phyloP scores from a whole-genome alignment of 345 rosid genomes.

The Acer negundo region DNA sequence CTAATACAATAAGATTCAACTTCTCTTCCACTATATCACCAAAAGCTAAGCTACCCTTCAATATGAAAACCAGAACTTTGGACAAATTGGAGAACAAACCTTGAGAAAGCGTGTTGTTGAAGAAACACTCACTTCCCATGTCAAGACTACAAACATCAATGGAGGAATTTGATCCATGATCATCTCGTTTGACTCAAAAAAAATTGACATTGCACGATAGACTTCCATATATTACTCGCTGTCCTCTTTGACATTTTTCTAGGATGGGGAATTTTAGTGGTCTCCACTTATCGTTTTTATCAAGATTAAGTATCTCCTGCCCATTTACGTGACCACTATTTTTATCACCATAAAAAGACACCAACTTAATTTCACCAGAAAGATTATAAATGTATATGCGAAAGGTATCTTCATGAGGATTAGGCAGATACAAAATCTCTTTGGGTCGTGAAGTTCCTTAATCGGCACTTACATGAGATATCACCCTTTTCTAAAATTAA shows the following conservation, averaged over 20 bases:
- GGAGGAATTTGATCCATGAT: neutral
- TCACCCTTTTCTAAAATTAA: neutral
- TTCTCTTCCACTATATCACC: neutral
- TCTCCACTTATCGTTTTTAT: neutral
- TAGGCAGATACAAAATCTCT: slow-evolving; percentile 1
- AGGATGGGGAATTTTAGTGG: neutral
- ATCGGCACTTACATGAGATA: neutral
- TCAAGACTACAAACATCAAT: neutral
- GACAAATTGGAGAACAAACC: neutral
- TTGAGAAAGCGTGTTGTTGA: neutral
- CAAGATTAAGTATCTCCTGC: neutral
- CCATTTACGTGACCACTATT: neutral
- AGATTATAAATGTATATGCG: too few species aligned
- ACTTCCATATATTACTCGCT: neutral
- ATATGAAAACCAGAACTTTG: neutral
- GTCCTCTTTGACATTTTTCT: neutral
- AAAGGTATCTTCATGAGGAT: neutral
- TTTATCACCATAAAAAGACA: neutral
- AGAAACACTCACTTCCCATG: neutral
- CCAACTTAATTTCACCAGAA: neutral
- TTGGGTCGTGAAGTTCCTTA: neutral
- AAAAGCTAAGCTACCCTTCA: neutral
- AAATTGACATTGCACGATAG: too few species aligned
- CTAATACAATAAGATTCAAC: neutral
- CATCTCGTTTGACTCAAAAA: too few species aligned